Evolutionary conservation across 2,329 filamentous ascomycete genomes (phyloP), one percentile per base, ranked within the genome.

Genomic region (Xylaria sp.): DNA sequence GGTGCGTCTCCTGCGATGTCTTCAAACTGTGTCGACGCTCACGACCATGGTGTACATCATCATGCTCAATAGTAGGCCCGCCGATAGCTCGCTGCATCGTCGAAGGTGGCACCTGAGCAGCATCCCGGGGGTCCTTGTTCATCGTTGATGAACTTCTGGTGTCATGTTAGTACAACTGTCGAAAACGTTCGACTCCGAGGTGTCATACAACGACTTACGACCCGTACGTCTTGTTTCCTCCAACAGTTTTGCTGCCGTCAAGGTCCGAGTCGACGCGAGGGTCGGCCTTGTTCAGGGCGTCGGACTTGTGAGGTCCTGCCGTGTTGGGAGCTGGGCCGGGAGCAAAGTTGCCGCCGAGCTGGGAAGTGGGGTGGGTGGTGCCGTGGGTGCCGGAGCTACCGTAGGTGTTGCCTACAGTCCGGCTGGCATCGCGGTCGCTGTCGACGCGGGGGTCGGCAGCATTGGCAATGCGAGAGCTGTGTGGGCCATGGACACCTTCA

Each of bases 51-150:
- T 62, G 43, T 4, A 74, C 71, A 48, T 87, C 82, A 1, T 77
- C 82, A 62, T 88, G 86, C 55, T 80, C 78, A n/a, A 86, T 75
- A 1, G 75, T 62, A 0, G 86, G 84, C 1, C 79, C 80, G 1
- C 86, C 86, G 46, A 87, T 69, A 55, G 84, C 81, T 73, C 83
- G 78, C 58, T 80, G 79, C 68, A 89, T 55, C 0, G 86, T 83
- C 1, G 86, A 89, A 5, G 87, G 87, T 1, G 87, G 86, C 0
- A 88, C 86, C 74, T 89, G 86, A 0, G 87, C 80, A 1, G 87
- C 86, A 70, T 89, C 87, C 20, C 82, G 85, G 3, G 86, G 86
- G 56, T 89, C 86, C 69, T 79, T 75, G 57, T 67, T 39, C 31
- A 69, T 31, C 15, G 15, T n/a, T 36, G 33, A 36, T 28, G 69